A percentile compares a stretch with the other conserved stretches of the same genome.
Conservation (phyloP, 768 basidiomycete species). For the Tulasnella calospora region DNA sequence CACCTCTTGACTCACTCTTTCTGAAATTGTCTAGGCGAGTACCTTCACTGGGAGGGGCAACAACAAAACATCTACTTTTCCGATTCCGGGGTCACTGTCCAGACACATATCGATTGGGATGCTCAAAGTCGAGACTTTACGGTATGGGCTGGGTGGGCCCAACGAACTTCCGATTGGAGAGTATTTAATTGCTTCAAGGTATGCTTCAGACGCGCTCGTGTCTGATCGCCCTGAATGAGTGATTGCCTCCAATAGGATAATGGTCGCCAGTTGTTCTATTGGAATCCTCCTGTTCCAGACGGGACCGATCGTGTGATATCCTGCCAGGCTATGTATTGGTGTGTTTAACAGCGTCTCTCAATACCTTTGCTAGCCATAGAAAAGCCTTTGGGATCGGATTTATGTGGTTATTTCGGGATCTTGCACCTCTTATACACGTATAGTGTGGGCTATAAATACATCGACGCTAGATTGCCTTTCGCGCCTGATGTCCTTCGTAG, state of each 20-base stretch:
- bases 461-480: no score
- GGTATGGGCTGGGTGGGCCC: background rate
- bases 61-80: background rate
- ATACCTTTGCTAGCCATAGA: background rate
- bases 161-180: background rate
- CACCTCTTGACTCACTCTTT: background rate
- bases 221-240: background rate
- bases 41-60: background rate
- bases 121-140: background rate
- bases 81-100: background rate
- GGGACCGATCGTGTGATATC: background rate
- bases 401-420: no score
- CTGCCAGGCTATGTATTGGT: background rate
- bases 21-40: background rate
- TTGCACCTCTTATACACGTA: no score
- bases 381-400: no score
- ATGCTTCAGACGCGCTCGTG: background rate
- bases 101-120: background rate
- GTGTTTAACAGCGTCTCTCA: background rate
- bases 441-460: no score
- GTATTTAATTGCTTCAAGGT: background rate
- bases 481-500: no score
- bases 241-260: background rate
- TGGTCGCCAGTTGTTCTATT: background rate
- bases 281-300: background rate